Evolutionary conservation across 352 stramenopile genomes (phyloP), one percentile per base, ranked within the genome.

Genomic region (Phytophthora uliginosa): DNA sequence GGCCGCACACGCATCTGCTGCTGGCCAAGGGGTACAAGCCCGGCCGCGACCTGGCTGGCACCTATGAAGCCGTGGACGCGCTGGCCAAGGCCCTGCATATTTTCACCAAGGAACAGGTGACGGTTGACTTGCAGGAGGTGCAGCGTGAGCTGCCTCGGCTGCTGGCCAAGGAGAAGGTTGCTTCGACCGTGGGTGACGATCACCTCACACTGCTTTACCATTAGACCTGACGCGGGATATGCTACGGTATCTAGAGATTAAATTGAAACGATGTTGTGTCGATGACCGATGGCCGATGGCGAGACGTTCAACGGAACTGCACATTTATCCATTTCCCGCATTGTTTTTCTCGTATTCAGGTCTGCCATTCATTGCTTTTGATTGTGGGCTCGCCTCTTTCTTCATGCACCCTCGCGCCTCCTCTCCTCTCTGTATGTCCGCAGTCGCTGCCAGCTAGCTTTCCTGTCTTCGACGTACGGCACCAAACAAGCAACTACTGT

Each of bases 21-120:
- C 65, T 92, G 17, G 73, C 76, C 33, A 93, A 93, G 55, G 86
- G 84, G 42, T 90, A 93, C 78, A 82, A 83, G 15, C 86, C 86
- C 4, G 83, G 86, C 26, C 83, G 80, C 47, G 71, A 90, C 31
- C 61, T 83, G 62, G 62, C 71, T 0, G 84, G 73, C 5, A 90
- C 79, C 2, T 82, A 88, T 18, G 85, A 93, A 45, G 85, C 83
- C 3, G 70, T 82, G 24, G 73, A 84, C 15, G 67, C 81, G n/a
- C 77, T 91, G 7, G 53, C 65, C 6, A 57, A 34, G 20, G 82
- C 82, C 10, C 59, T 91, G 47, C 63, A 76, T 40, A 26, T 71
- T 28, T 84, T 85, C n/a, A 77, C 75, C 7, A 63, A 63, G 13
- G 58, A 73, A 2, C 50, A 77, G 15, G 52, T 86, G 57, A 69